Evolutionary conservation across 2,329 filamentous ascomycete species (phyloP), one percentile per base, ranked within the genome.

Genomic region (Clarireedia sp.): DNA sequence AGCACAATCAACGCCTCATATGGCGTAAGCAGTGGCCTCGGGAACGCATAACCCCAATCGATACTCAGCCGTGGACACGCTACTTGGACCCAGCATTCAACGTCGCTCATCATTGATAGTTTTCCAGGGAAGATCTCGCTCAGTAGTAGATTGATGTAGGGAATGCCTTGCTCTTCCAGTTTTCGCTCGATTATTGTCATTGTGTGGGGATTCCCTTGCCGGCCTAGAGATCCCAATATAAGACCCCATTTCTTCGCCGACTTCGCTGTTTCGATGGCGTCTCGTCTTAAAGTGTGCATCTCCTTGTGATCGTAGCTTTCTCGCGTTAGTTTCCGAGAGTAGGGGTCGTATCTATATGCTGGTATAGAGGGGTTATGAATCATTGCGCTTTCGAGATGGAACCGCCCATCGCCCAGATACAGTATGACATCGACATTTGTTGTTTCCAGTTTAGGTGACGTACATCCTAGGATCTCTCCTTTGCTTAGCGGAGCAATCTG

Each of bases 311-410:
- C 88, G 71, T 99, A 99, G 23, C 81, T 86, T 73, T 99, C 95
- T 61, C 89, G 85, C 2, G 92, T 96, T 26, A 99, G 80, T 57
- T 89, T 90, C 49, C 92, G 83, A 10, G 90, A 94, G 73, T 99
- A 99, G 0, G 95, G 94, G 68, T 99, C 94, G 71, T 99, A 99
- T 60, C 94, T 82, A 73, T 96, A 99, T 2, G 95, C 92, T 0
- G 92, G 89, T 37, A 96, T 82, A 5, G 77, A 73, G 0, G 95
- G 94, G 72, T 99, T 99, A 69, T 97, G 94, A 62, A 99, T 99
- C 92, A 99, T 99, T 67, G 95, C 92, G 66, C 89, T 95, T 72
- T 99, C 94, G 44, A 99, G 86, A 70, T 99, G 94, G 75, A 96
- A 96, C 57, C 91, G 82, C 12, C 91, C 91, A 67, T 96, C 91